phyloP scores from a whole-genome alignment of 2,329 filamentous ascomycete genomes.

The Colletotrichum echinochloae region DNA sequence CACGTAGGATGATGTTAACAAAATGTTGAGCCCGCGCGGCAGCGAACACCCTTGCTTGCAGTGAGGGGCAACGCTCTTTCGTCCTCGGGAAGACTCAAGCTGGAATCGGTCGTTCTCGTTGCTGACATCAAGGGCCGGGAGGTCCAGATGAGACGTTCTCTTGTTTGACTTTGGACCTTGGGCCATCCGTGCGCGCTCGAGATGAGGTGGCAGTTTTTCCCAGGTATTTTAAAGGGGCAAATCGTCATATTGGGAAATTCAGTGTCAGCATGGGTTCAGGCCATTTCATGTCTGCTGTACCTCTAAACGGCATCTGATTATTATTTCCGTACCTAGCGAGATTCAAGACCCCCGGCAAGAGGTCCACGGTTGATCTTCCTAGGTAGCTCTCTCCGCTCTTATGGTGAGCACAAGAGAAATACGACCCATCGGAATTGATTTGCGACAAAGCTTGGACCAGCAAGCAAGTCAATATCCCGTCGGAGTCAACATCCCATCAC shows the following conservation, averaged over 20 bases:
- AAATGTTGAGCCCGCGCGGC: constrained; percentile 16
- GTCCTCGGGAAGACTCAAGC: background rate
- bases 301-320: constrained; percentile 10
- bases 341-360: constrained; percentile 6
- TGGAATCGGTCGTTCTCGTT: background rate
- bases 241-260: background rate
- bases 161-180: background rate
- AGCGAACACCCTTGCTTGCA: constrained; percentile 16
- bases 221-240: constrained; percentile 24
- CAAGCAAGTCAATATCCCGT: background rate
- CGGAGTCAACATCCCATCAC: background rate
- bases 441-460: background rate
- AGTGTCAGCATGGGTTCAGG: constrained; percentile 1
- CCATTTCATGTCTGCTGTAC: background rate
- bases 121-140: background rate
- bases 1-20: constrained; percentile 1
- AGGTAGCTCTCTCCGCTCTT: constrained; percentile 8
- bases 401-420: constrained; percentile 9
- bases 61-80: background rate
- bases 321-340: background rate
- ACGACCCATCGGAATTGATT: background rate
- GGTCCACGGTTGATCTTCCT: background rate
- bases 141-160: background rate
- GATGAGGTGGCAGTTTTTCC: constrained; percentile 2
- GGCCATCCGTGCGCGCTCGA: constrained; percentile 26